Evolutionary conservation across 2,329 filamentous ascomycete genomes (phyloP).

Genomic region (Fusarium ramigenum): DNA sequence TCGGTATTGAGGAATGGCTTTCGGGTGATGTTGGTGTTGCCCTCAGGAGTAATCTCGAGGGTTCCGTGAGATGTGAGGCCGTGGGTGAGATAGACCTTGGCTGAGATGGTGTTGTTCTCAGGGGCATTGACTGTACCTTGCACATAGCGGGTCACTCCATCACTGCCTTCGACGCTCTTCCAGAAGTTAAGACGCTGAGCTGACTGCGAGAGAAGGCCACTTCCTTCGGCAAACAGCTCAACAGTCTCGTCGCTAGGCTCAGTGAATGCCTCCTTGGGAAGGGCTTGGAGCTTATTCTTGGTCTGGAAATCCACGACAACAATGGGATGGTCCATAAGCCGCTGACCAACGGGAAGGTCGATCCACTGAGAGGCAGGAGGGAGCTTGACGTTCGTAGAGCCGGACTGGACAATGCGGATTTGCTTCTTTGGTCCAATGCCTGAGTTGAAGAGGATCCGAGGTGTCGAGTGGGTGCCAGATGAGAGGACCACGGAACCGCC

Average conservation of each 20-base stretch:
- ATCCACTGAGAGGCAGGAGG: conserved; percentile 63
- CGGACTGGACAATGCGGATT: conserved; percentile 54
- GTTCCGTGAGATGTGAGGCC: conserved; percentile 57
- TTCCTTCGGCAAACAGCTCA: conserved; percentile 47
- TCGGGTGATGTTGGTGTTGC: conserved; percentile 53
- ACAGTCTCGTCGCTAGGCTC: conserved; percentile 38
- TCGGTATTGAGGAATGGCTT: conserved; percentile 48
- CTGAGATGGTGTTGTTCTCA: conserved; percentile 54
- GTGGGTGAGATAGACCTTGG: conserved; percentile 61
- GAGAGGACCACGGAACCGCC: conserved; percentile 72
- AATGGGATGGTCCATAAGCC: conserved; percentile 63
- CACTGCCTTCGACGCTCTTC: conserved; percentile 53
- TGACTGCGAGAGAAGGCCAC: conserved; percentile 55
- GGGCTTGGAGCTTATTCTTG: conserved; percentile 36
- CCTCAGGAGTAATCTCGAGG: conserved; percentile 52
- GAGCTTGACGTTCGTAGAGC: conserved; percentile 61
- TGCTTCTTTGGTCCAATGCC: conserved; percentile 73
- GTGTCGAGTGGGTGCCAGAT: conserved; percentile 72
- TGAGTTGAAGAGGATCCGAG: conserved; percentile 68
- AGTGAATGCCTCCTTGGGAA: conserved; percentile 39
- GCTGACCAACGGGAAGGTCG: conserved; percentile 65
- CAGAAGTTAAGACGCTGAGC: conserved; percentile 58
- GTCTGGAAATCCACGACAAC: conserved; percentile 42
- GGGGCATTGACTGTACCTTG: conserved; percentile 58
- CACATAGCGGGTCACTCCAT: conserved; percentile 48